Base-by-base conservation (phyloP, 768 basidiomycete genomes). In the Lentinula edodes region DNA sequence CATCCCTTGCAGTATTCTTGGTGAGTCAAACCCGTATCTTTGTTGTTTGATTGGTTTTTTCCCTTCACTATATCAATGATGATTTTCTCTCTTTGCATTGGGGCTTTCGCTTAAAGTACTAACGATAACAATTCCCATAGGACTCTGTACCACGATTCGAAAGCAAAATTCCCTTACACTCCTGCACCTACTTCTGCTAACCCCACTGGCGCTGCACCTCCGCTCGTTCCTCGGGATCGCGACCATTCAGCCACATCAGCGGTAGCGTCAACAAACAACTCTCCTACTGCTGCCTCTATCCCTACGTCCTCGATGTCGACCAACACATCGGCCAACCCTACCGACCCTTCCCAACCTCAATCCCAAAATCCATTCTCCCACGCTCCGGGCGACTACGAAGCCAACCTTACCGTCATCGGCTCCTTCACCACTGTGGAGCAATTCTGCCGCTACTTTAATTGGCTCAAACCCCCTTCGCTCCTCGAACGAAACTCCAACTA, bases 401-500 rank as follows among this genome's bases (percentile, higher is more conserved):
- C 92, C 5, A 89, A 90, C 0, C 77, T 96, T 43, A 88, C 89
- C 36, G 84, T 90, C 55, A 87, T 97, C 62, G 95, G 93, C 65
- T 91, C 91, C 66, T 95, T 95, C 72, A 83, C 87, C 70, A 95
- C 95, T 12, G 94, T 95, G 61, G 91, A 94, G 74, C 82, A 84
- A 34, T 95, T 92, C 78, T 94, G 93, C 73, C 85, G 93, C 18
- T 92, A 93, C 76, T 91, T 93, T 80, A 93, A 94, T 75, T 94
- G 92, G 92, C 86, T 93, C 64, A 94, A 94, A 73, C 90, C 90
- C 0, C 95, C 95, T 10, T 93, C 91, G 38, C 84, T 86, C 68
- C 84, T 96, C 38, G 91, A 94, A 67, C 87, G 87, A 68, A 93
- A 93, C 75, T 89, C 90, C 51, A 98, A 97, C 75, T 95, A 96